phyloP scores from a whole-genome alignment of 2,329 filamentous ascomycete genomes.

The Penicillium polonicum region DNA sequence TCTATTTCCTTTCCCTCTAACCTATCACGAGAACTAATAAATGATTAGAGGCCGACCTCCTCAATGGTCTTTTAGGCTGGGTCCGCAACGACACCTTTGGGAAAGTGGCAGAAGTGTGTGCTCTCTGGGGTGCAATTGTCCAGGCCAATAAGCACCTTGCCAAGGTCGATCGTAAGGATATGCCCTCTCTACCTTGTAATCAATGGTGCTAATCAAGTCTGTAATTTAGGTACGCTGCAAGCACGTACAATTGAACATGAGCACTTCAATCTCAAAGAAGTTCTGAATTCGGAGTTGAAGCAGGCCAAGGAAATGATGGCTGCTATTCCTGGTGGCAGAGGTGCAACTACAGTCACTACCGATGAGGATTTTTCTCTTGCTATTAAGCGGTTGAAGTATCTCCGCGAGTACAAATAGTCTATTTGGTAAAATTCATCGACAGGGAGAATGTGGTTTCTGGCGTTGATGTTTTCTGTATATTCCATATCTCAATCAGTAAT shows the following conservation, averaged over 20 bases:
- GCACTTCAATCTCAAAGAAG: not conserved
- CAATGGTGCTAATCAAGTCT: not conserved
- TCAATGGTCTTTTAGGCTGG: constrained; percentile 7
- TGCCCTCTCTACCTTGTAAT: not conserved
- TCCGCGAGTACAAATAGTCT: constrained; percentile 1
- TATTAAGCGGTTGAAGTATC: constrained; percentile 7
- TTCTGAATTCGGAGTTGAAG: constrained; percentile 1
- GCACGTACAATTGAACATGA: not conserved
- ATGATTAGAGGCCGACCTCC: not conserved
- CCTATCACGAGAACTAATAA: not conserved
- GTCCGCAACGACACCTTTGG: constrained; percentile 10
- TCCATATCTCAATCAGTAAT: not conserved
- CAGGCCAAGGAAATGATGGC: constrained; percentile 1
- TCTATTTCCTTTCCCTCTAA: not conserved
- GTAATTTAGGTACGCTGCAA: not conserved
- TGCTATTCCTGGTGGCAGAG: constrained; percentile 5
- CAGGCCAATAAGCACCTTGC: constrained; percentile 2
- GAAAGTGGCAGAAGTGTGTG: constrained; percentile 4
- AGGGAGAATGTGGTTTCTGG: not conserved
- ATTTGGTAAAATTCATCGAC: not conserved
- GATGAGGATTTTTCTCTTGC: constrained; percentile 4
- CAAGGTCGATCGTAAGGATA: constrained; percentile 2
- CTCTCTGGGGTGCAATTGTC: constrained; percentile 8
- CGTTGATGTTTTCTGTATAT: not conserved
- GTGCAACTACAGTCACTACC: not conserved